Evolutionary conservation across 169 alveolate genomes (phyloP), one percentile per base, ranked within the genome.

Genomic region (Besnoitia besnoiti): DNA sequence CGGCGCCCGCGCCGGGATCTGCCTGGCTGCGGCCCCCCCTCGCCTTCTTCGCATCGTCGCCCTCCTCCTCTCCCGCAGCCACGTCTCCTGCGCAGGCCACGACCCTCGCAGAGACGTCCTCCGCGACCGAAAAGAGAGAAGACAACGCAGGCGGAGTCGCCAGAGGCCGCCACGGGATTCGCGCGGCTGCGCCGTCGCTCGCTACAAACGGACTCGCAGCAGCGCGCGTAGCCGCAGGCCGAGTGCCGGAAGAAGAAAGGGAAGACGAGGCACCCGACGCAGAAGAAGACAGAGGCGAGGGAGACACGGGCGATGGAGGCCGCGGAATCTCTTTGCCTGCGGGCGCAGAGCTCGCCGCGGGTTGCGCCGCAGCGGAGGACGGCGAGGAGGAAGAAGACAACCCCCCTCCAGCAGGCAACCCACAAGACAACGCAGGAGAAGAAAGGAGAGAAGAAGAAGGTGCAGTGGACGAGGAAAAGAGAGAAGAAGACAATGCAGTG

Each of bases 321-420:
- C 3, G 12, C 12, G 39, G n/a, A 73, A 19, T 10, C 82, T 73
- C 44, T 19, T 73, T 42, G 33, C 39, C 14, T 73, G 27, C 46
- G 8, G 24, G 14, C 67, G 12, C 3, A 37, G 47, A 35, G 27
- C 44, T 73, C 39, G 44, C 55, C 24, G 5, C 3, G 67, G 24
- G 30, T 19, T 55, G 67, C 67, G 27, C 30, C 3, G 12, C 33
- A 55, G n/a, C 24, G 39, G 30, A 39, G n/a, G 44, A 1, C 82
- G 46, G n/a, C 39, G 44, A 73, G 46, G 82, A n/a, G 27, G 82
- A 73, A 73, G 82, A 73, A 73, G 82, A 73, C 39, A 73, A 30
- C 12, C 14, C 82, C 21, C 8, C 40, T 10, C 46, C 47, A 73
- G 82, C 12, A 37, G 44, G 24, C 24, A 14, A 51, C 67, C 14